phyloP scores from a whole-genome alignment of 2,329 filamentous ascomycete species.

The Aspergillus ibericus region DNA sequence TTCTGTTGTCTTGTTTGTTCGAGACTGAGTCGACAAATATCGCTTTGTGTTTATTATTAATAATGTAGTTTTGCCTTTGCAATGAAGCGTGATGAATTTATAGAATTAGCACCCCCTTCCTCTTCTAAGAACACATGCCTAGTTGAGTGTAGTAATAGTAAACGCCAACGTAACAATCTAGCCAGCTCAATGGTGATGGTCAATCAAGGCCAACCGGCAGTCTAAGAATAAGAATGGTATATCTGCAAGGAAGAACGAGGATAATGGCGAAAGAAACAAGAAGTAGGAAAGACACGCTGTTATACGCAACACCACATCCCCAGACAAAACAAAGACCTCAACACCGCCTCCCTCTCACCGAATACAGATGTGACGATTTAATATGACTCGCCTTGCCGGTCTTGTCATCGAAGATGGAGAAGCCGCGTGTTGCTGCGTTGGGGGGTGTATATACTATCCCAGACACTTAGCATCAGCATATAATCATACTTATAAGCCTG shows the following conservation, averaged over 20 bases:
- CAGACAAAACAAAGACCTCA: not conserved
- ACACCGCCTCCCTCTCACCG: constrained; percentile 49
- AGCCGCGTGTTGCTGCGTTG: constrained; percentile 80
- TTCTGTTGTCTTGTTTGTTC: not conserved
- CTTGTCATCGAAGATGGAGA: constrained; percentile 74
- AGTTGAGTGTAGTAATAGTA: not conserved
- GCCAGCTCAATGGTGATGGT: too few species aligned
- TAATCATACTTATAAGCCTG: not conserved
- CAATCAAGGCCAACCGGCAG: not conserved
- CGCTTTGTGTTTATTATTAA: not conserved
- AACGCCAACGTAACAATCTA: not conserved
- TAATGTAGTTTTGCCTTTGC: not conserved
- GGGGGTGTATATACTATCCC: constrained; percentile 74
- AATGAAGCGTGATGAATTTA: not conserved
- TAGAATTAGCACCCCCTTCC: not conserved
- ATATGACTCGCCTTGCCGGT: constrained; percentile 75
- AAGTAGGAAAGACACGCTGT: not conserved
- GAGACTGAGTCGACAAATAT: not conserved
- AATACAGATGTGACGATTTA: constrained; percentile 70
- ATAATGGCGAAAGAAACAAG: not conserved
- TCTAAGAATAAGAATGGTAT: not conserved
- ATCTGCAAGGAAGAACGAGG: too few species aligned
- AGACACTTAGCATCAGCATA: not conserved
- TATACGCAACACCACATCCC: not conserved
- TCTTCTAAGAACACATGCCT: not conserved